phyloP scores from a whole-genome alignment of 257 asterid genomes.

The Jacaranda mimosifolia region DNA sequence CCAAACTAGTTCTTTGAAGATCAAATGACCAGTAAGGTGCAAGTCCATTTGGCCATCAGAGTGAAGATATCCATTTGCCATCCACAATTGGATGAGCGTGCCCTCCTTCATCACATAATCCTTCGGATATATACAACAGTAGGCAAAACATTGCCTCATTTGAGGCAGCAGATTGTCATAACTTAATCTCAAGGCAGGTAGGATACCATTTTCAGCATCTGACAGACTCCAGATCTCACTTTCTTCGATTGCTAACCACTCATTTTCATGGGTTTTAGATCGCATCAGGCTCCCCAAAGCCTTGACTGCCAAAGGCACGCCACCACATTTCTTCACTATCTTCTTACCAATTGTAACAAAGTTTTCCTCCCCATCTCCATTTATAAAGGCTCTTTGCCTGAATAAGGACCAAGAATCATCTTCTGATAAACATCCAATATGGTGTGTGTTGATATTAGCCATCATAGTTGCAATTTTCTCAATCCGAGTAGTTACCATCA shows the following conservation, averaged over 20 bases:
- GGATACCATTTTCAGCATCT: too few species aligned
- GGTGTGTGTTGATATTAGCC: conserved; percentile 28
- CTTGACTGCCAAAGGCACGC: conserved; percentile 36
- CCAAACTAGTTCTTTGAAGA: conserved; percentile 34
- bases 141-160: too few species aligned
- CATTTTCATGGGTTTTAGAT: conserved; percentile 8
- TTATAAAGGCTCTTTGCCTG: conserved; percentile 31
- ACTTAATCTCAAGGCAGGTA: too few species aligned
- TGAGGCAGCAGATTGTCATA: too few species aligned
- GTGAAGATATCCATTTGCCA: conserved; percentile 30
- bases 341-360: conserved; percentile 21
- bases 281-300: conserved; percentile 37
- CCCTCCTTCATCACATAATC: conserved; percentile 26
- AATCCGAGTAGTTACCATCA: conserved; percentile 36
- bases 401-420: conserved; percentile 43
- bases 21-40: conserved; percentile 11
- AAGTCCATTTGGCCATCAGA: conserved; percentile 3
- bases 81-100: conserved; percentile 23
- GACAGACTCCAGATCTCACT: too few species aligned
- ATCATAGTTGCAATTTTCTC: conserved; percentile 32
- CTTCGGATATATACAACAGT: conserved; percentile 39
- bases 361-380: conserved; percentile 5
- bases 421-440: conserved; percentile 20
- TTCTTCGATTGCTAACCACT: conserved; percentile 33
- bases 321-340: conserved; percentile 35